Base-by-base conservation (phyloP, 2,329 filamentous ascomycete species). In the Fusarium tjaetaba region DNA sequence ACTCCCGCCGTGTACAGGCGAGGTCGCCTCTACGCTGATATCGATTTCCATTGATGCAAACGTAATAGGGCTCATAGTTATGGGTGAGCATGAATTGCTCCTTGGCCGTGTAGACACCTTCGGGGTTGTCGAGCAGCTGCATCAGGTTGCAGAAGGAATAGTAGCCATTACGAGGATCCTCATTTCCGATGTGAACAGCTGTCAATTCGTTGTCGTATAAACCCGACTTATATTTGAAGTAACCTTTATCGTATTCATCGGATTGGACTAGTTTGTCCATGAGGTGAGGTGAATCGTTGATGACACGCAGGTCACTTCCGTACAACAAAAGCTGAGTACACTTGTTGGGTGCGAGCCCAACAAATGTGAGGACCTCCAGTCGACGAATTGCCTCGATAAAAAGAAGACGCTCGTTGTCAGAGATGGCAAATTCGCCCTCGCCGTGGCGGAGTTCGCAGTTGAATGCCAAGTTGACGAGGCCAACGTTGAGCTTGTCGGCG, bases 1-100 rank as follows among this genome's bases (percentile, higher is more conserved):
- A 48, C 11, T 32, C 11, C 48, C 5, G 22, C 48, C 14, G 28
- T 14, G 22, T 7, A 6, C 18, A 32, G 48, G 18, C 18, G 28
- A 16, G 3, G 28, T 1, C 4, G 7, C 5, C 4, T n/a, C 15
- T 24, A 18, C 13, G 7, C 18, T 16, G 14, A 14, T 16, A 14
- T 13, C 7, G 20, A 5, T 49, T 14, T 10, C 10, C 46, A 10
- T 5, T 49, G 2, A 32, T 49, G 46, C 2, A 18, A n/a, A 49
- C 8, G 2, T 13, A 49, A 32, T 34, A 6, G 5, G n/a, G n/a
- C n/a, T 20, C 30, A 20, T 26, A 14, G 48, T 34, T 20, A 9
- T 52, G 3, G 9, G 48, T 52, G 48, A 52, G 48, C 48, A 36
- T 52, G 13, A 52, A 52, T 8, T 11, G 7, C 30, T 52, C 48